Conservation (phyloP, 2,329 filamentous ascomycete species). For the Hysterium pulicare region DNA sequence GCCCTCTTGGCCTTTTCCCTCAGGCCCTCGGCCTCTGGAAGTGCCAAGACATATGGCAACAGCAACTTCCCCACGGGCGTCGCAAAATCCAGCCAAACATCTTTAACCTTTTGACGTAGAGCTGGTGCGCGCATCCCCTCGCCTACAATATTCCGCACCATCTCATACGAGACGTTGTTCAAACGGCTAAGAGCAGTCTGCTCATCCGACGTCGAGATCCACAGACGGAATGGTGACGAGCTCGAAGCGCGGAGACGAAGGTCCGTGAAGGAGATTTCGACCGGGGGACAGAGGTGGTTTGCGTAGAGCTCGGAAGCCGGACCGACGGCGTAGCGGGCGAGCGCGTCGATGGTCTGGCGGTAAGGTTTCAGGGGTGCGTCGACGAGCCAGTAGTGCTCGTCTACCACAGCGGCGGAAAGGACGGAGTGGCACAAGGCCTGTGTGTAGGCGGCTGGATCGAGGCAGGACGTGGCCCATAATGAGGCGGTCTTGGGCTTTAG, state of each 20-base stretch:
- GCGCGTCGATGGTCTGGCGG: constrained; percentile 12
- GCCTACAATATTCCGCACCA: too few species aligned
- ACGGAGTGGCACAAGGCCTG: constrained; percentile 19
- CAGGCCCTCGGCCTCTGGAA: too few species aligned
- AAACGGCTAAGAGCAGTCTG: too few species aligned
- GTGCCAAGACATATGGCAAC: too few species aligned
- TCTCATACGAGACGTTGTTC: too few species aligned
- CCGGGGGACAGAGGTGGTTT: constrained; percentile 20
- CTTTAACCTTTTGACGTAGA: too few species aligned
- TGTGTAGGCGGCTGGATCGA: constrained; percentile 18
- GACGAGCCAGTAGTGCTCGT: constrained; percentile 23
- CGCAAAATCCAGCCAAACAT: too few species aligned
- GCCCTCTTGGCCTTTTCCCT: too few species aligned
- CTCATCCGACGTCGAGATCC: too few species aligned
- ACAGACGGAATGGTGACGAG: constrained; percentile 18
- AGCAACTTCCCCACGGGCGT: too few species aligned
- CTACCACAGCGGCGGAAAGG: constrained; percentile 17
- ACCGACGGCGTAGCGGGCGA: constrained; percentile 25
- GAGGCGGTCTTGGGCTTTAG: constrained; percentile 17
- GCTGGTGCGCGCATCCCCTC: too few species aligned
- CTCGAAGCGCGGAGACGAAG: constrained; percentile 13
- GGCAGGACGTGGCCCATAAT: constrained; percentile 22
- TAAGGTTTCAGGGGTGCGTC: constrained; percentile 23
- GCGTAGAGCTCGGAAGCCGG: constrained; percentile 12
- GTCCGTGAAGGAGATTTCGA: constrained; percentile 16